A percentile compares a stretch with the other conserved stretches of the same genome.
Evolutionary conservation across 2,329 filamentous ascomycete species (phyloP).

Genomic region (Clarireedia monteithiana): DNA sequence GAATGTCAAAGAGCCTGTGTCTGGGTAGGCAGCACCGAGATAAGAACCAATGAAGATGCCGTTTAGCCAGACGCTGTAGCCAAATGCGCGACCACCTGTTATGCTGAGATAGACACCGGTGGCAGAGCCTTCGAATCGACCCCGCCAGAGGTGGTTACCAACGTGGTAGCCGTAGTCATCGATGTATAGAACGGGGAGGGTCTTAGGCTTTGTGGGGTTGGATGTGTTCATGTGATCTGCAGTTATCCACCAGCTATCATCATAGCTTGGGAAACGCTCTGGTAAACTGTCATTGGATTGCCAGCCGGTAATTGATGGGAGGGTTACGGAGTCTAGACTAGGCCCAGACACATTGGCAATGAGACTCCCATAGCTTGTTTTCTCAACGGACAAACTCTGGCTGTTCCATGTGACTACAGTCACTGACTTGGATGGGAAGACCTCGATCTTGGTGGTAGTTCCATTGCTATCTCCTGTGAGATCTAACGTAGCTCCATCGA

Average conservation of each 20-base stretch:
- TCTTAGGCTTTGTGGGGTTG: conserved; percentile 33
- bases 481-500: conserved; percentile 31
- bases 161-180: conserved; percentile 38
- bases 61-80: conserved; percentile 36
- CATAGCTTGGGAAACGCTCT: conserved; percentile 33
- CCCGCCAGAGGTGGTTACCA: conserved; percentile 37
- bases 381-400: conserved; percentile 24
- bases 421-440: conserved; percentile 40
- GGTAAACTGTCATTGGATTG: conserved; percentile 37
- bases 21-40: conserved; percentile 30
- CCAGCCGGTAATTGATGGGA: conserved; percentile 22
- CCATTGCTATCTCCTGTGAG: conserved; percentile 39
- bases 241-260: conserved; percentile 27
- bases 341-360: conserved; percentile 14
- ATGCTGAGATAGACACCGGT: conserved; percentile 22
- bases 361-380: conserved; percentile 36
- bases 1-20: conserved; percentile 24
- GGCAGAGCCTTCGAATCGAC: conserved; percentile 18
- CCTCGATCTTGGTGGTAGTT: conserved; percentile 32
- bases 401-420: conserved; percentile 46
- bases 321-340: conserved; percentile 7
- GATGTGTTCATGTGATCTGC: conserved; percentile 9
- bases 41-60: conserved; percentile 47
- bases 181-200: conserved; percentile 37
- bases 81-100: conserved; percentile 11